phyloP scores from a whole-genome alignment of 805 yeast species.

The Schwanniomyces vanrijiae region DNA sequence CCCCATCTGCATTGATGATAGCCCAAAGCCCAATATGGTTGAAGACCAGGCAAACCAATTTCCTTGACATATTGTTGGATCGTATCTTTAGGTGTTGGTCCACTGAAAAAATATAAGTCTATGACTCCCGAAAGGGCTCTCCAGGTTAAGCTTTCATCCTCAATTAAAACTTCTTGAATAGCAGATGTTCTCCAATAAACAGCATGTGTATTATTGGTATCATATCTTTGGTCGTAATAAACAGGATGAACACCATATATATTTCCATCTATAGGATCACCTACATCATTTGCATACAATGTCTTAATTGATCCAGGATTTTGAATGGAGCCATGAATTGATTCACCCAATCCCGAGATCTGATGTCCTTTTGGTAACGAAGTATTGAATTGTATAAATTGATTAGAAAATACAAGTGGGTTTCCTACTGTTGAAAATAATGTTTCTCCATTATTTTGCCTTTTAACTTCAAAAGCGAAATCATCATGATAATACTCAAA shows the following conservation, averaged over 20 bases:
- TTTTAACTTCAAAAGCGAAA: slow-evolving; percentile 16
- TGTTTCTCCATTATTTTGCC: slow-evolving; percentile 20
- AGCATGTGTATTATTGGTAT: slow-evolving; percentile 23
- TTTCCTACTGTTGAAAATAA: slow-evolving; percentile 28
- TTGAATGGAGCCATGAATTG: slow-evolving; percentile 24
- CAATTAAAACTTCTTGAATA: slow-evolving; percentile 26
- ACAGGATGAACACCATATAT: slow-evolving; percentile 33
- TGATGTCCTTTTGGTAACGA: slow-evolving; percentile 23
- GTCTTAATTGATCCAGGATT: slow-evolving; percentile 27
- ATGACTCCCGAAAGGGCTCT: slow-evolving; percentile 26
- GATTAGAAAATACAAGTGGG: slow-evolving; percentile 30
- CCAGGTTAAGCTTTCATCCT: slow-evolving; percentile 25
- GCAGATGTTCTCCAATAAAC: slow-evolving; percentile 30
- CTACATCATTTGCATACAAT: slow-evolving; percentile 26
- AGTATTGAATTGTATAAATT: slow-evolving; percentile 29
- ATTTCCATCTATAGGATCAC: slow-evolving; percentile 25
- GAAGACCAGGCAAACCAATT: slow-evolving; percentile 23
- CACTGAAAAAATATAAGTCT: slow-evolving; percentile 24
- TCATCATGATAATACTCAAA: slow-evolving; percentile 10
- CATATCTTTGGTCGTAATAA: slow-evolving; percentile 27
- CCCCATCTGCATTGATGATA: slow-evolving; percentile 29
- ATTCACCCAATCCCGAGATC: slow-evolving; percentile 31
- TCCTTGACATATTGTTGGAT: slow-evolving; percentile 19
- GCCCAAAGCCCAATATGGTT: slow-evolving; percentile 27
- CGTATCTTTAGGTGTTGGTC: slow-evolving; percentile 22